These are phyloP conservation scores for Mimosa pudica DNA, from an alignment of 306 rosid species.

Conservation along the genomic window DNA sequence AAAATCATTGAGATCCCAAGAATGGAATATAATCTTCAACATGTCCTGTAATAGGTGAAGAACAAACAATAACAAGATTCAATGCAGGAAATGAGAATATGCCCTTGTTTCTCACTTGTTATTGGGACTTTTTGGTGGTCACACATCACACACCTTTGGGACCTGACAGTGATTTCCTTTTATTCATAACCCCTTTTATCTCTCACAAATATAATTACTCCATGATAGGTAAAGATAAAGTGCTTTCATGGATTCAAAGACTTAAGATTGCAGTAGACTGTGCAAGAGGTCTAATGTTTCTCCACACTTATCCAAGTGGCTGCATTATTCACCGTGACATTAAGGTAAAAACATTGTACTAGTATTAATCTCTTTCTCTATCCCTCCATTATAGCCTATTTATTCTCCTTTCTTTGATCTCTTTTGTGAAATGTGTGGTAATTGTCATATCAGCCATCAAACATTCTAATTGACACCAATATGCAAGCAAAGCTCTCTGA, in stretches of 20 bases:
- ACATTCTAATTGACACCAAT: conserved; percentile 56
- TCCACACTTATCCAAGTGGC: conserved; percentile 60
- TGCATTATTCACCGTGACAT: conserved; percentile 74
- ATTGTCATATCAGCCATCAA: conserved; percentile 57
- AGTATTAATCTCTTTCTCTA: background rate
- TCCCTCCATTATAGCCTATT: background rate
- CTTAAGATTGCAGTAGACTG: conserved; percentile 58
- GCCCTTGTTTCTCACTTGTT: no score
- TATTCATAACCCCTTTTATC: no score
- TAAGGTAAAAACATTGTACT: conserved; percentile 44
- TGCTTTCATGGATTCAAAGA: conserved; percentile 64
- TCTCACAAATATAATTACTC: background rate
- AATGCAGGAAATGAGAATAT: no score
- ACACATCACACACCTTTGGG: no score
- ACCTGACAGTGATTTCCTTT: no score
- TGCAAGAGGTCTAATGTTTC: conserved; percentile 69
- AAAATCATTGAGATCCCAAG: no score
- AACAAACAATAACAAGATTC: no score
- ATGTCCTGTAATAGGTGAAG: no score
- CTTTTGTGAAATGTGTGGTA: conserved; percentile 7
- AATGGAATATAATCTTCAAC: no score
- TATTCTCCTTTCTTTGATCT: background rate
- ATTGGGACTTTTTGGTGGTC: no score
- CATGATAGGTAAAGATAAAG: conserved; percentile 49
- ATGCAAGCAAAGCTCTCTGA: conserved; percentile 71